Percentiles rank a stretch among this genome's conserved stretches.
phyloP scores from a whole-genome alignment of 768 basidiomycete genomes.

The Austroboletus eburneus region DNA sequence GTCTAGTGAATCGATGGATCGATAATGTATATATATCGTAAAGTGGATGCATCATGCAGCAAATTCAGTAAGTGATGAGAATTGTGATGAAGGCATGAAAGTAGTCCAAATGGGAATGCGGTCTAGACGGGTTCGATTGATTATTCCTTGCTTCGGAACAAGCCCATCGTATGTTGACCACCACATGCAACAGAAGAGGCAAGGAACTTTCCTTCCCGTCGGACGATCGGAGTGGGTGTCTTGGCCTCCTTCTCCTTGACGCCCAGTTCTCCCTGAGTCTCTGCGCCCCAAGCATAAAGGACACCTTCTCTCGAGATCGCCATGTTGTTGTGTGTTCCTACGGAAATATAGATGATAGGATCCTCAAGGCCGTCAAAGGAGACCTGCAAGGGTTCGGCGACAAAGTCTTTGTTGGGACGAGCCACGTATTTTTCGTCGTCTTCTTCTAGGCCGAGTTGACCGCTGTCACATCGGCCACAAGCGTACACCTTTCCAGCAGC shows the following conservation, averaged over 20 bases:
- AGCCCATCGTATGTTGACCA: slow-evolving; percentile 72
- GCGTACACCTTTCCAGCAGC: slow-evolving; percentile 79
- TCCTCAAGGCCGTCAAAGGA: slow-evolving; percentile 62
- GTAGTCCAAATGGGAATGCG: slow-evolving; percentile 18
- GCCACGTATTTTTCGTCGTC: slow-evolving; percentile 66
- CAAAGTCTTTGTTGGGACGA: slow-evolving; percentile 50
- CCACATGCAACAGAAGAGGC: slow-evolving; percentile 58
- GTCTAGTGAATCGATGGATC: slow-evolving; percentile 9
- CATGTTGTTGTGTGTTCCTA: slow-evolving; percentile 70
- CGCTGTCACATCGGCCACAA: slow-evolving; percentile 79
- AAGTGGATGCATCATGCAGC: slow-evolving; percentile 13
- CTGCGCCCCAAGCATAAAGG: slow-evolving; percentile 74
- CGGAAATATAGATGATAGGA: slow-evolving; percentile 59
- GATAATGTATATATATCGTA: slow-evolving; percentile 10
- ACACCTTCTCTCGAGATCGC: slow-evolving; percentile 65
- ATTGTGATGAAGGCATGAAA: slow-evolving; percentile 17
- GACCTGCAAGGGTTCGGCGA: slow-evolving; percentile 63
- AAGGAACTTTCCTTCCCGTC: slow-evolving; percentile 63
- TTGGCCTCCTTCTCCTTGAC: slow-evolving; percentile 55
- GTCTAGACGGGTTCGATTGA: slow-evolving; percentile 6
- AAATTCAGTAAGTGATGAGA: slow-evolving; percentile 16
- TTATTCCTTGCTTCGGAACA: slow-evolving; percentile 60
- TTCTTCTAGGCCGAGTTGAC: slow-evolving; percentile 73
- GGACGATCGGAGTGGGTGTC: slow-evolving; percentile 65
- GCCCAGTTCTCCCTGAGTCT: slow-evolving; percentile 74